Conservation (phyloP, 1,284 basidiomycete species). For the Trichosporon inkin region DNA sequence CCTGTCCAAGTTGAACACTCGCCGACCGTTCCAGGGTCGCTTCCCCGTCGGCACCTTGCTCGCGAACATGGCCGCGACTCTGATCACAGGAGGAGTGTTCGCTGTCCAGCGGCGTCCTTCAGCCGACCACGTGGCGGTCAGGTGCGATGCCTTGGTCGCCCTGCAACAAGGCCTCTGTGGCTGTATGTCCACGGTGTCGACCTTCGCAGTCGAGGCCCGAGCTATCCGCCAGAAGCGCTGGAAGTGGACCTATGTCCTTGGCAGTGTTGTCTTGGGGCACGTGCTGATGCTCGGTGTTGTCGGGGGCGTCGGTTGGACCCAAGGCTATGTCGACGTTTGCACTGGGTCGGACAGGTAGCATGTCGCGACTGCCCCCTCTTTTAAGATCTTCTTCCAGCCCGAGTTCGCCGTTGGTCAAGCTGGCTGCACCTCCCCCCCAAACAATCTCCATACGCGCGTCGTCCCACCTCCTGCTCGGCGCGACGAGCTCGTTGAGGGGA, state of each 20-base stretch:
- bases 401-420: too few species aligned
- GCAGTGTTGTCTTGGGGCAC: conserved; percentile 70
- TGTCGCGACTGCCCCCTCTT: not conserved
- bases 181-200: conserved; percentile 89
- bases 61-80: conserved; percentile 79
- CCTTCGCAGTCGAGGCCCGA: conserved; percentile 77
- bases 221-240: conserved; percentile 55
- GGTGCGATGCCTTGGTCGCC: conserved; percentile 72
- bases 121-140: conserved; percentile 44
- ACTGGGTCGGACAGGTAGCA: not conserved
- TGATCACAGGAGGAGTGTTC: conserved; percentile 66
- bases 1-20: conserved; percentile 68
- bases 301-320: conserved; percentile 65
- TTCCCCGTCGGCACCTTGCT: conserved; percentile 84
- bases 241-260: conserved; percentile 61
- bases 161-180: conserved; percentile 91
- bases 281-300: conserved; percentile 68
- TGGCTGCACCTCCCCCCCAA: too few species aligned
- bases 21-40: conserved; percentile 52
- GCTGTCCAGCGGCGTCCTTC: conserved; percentile 60
- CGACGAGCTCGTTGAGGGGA: too few species aligned
- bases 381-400: not conserved
- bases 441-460: too few species aligned
- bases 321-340: conserved; percentile 27
- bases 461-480: too few species aligned